Percentiles rank a stretch among this genome's conserved stretches.
Evolutionary conservation across 2,329 filamentous ascomycete species (phyloP).

Genomic region (Aspergillus melleus): DNA sequence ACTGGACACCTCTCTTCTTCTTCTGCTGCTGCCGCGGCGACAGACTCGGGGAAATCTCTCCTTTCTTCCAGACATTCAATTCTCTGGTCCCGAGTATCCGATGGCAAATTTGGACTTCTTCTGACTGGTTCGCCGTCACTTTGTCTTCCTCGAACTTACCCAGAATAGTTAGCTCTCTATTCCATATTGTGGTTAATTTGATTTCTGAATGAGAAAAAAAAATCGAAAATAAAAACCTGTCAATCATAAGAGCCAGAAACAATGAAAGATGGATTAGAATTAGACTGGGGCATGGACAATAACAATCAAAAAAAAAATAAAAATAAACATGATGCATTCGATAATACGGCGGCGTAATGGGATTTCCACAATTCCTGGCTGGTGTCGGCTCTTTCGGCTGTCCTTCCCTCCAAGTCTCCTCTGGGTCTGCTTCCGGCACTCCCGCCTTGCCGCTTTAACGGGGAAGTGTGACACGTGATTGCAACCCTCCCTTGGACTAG

Average conservation of each 20-base stretch:
- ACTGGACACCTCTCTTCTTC: slow-evolving; percentile 5
- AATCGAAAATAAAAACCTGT: not conserved
- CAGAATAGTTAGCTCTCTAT: not conserved
- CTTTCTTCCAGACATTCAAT: slow-evolving; percentile 9
- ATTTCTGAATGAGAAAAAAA: not conserved
- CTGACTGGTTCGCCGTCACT: not conserved
- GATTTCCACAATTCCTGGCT: no score
- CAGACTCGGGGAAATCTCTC: slow-evolving; percentile 22
- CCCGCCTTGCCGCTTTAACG: no score
- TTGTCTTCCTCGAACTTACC: not conserved
- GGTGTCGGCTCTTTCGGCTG: no score
- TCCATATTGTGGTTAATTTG: not conserved
- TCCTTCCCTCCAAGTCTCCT: no score
- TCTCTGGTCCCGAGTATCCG: slow-evolving; percentile 30
- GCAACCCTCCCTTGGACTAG: not conserved
- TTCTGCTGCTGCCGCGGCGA: slow-evolving; percentile 19
- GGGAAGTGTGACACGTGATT: no score
- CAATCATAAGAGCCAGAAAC: not conserved
- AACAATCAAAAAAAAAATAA: not conserved
- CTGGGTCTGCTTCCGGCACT: no score
- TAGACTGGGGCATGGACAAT: not conserved
- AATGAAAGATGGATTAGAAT: not conserved
- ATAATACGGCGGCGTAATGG: no score
- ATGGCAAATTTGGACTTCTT: slow-evolving; percentile 19
- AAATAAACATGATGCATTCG: no score